These are phyloP conservation scores for Helianthus annuus DNA, from an alignment of 129 eudicot genomes.

Conservation along the genomic window DNA sequence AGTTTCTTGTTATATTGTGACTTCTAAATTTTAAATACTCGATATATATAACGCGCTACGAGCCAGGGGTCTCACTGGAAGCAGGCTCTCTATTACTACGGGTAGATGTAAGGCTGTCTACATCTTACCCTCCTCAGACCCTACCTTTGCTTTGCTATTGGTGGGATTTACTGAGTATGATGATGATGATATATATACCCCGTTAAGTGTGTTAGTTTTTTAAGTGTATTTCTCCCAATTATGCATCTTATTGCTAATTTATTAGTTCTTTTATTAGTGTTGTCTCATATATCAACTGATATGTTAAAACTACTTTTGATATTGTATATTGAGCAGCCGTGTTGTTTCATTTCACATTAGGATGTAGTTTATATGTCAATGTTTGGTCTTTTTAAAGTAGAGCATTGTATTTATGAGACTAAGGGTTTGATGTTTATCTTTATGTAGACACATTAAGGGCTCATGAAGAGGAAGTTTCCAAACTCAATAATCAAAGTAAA, in stretches of 20 bases:
- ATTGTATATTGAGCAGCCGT: background rate
- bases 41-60: background rate
- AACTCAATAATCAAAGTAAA: background rate
- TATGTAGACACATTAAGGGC: conserved; percentile 39
- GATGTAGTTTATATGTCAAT: conserved; percentile 5
- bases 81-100: no score
- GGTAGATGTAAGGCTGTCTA: no score
- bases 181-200: no score
- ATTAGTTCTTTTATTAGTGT: background rate
- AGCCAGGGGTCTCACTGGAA: no score
- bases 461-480: conserved; percentile 25
- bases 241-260: no score
- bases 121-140: no score
- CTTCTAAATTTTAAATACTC: no score
- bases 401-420: conserved; percentile 4
- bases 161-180: no score
- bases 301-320: background rate
- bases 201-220: background rate
- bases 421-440: conserved; percentile 16
- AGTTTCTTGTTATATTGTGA: no score
- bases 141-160: no score
- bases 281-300: background rate
- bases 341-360: conserved; percentile 8
- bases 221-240: background rate
- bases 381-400: conserved; percentile 1